A percentile compares a stretch with the other conserved stretches of the same genome.
These are phyloP conservation scores for Rheum nobile DNA, from an alignment of 148 eudicot species.

Conservation along the genomic window DNA sequence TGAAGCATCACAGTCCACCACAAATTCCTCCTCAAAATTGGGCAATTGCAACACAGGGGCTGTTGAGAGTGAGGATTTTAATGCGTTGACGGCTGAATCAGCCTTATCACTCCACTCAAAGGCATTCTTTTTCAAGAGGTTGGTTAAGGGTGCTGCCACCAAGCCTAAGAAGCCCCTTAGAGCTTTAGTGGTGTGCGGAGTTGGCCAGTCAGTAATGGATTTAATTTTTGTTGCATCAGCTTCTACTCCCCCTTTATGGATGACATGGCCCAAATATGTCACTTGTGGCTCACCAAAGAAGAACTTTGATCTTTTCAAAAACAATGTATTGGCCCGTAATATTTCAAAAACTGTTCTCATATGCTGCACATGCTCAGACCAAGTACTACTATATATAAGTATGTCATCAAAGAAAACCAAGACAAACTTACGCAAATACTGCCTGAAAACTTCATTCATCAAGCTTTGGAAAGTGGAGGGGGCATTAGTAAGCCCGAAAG, in stretches of 20 bases:
- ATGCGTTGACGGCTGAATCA: background rate
- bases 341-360: too few species aligned
- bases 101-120: background rate
- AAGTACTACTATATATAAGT: too few species aligned
- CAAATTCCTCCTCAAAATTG: background rate
- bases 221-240: background rate
- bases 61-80: background rate
- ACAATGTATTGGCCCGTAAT: too few species aligned
- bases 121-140: background rate
- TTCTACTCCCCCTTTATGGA: background rate
- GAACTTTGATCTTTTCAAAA: background rate
- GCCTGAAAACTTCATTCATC: too few species aligned
- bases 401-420: too few species aligned
- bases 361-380: too few species aligned
- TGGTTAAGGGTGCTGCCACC: background rate
- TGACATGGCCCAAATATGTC: constrained; percentile 1
- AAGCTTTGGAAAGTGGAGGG: too few species aligned
- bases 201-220: background rate
- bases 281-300: background rate
- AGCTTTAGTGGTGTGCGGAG: too few species aligned
- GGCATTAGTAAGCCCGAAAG: too few species aligned
- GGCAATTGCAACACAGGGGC: background rate
- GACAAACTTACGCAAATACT: too few species aligned
- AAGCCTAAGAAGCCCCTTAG: too few species aligned
- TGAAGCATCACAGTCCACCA: background rate